Conservation (phyloP, 2,329 filamentous ascomycete genomes). For the Monosporascus sp. region DNA sequence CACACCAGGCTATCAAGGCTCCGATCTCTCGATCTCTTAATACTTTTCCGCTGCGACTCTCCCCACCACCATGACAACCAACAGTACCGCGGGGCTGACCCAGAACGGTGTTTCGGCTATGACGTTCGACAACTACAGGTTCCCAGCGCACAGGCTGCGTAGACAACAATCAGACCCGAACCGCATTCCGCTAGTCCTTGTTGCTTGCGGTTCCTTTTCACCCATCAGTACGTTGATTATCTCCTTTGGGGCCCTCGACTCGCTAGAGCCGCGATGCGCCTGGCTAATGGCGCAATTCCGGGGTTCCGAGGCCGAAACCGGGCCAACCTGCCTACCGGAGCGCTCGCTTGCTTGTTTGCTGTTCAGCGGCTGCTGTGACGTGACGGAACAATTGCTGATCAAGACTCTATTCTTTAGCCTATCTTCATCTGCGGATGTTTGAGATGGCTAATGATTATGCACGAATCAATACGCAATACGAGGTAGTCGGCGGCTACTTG, state of each 20-base stretch:
- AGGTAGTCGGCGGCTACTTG: conserved; percentile 81
- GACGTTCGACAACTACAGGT: conserved; percentile 44
- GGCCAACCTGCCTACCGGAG: background rate
- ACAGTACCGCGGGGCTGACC: background rate
- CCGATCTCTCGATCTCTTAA: background rate
- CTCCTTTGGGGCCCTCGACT: background rate
- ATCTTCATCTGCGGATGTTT: conserved; percentile 80
- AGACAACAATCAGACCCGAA: conserved; percentile 48
- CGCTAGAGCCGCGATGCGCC: no score
- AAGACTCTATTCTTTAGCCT: conserved; percentile 30
- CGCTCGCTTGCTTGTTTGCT: no score
- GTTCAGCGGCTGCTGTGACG: no score
- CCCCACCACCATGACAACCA: conserved; percentile 1
- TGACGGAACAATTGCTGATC: background rate
- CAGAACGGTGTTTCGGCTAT: conserved; percentile 15
- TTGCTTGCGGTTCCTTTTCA: conserved; percentile 68
- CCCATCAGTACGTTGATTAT: conserved; percentile 45
- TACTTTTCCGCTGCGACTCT: background rate
- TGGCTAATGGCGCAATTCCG: background rate
- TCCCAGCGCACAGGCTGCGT: conserved; percentile 56
- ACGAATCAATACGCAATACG: conserved; percentile 69
- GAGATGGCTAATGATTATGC: conserved; percentile 80
- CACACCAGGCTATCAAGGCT: background rate
- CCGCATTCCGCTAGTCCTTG: conserved; percentile 60
- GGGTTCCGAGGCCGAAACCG: background rate